phyloP scores from a whole-genome alignment of 441 rosid genomes.

The Breynia disticha region DNA sequence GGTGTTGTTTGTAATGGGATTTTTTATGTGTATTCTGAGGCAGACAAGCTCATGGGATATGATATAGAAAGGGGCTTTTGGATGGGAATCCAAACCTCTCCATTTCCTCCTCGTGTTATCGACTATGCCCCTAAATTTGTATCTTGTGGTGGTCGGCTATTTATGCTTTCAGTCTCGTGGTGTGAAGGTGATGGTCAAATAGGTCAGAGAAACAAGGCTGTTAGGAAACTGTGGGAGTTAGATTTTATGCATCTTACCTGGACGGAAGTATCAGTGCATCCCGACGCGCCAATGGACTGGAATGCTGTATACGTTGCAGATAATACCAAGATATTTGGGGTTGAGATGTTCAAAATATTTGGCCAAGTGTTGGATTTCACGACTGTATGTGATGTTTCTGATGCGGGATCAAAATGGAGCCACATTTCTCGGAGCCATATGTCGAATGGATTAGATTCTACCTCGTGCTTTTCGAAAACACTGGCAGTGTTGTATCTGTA shows the following conservation, averaged over 20 bases:
- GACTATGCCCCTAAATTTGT: slow-evolving; percentile 93
- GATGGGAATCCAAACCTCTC: slow-evolving; percentile 74
- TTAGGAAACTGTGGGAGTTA: slow-evolving; percentile 90
- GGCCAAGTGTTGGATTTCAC: slow-evolving; percentile 79
- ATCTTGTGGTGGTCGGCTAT: slow-evolving; percentile 55
- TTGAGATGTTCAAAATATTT: slow-evolving; percentile 96
- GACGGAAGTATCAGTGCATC: slow-evolving; percentile 77
- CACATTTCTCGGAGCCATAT: slow-evolving; percentile 69
- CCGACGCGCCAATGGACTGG: slow-evolving; percentile 99
- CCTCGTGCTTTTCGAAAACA: slow-evolving; percentile 75
- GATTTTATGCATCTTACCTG: slow-evolving; percentile 79
- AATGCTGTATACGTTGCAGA: slow-evolving; percentile 75
- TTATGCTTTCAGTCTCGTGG: slow-evolving; percentile 95
- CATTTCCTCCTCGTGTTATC: slow-evolving; percentile 76
- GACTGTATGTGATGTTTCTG: slow-evolving; percentile 52
- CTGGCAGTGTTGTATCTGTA: slow-evolving; percentile 67
- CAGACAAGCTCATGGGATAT: slow-evolving; percentile 82
- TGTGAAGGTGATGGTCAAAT: slow-evolving; percentile 96
- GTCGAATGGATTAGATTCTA: slow-evolving; percentile 65
- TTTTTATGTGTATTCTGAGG: slow-evolving; percentile 81
- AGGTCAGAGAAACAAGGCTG: slow-evolving; percentile 94
- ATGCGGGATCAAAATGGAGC: slow-evolving; percentile 45
- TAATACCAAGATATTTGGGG: slow-evolving; percentile 59
- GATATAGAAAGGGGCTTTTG: slow-evolving; percentile 90
- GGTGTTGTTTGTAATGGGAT: slow-evolving; percentile 78